These are phyloP conservation scores for Magnusiomyces paraingens DNA, from an alignment of 1,139 yeast genomes.

Conservation along the genomic window DNA sequence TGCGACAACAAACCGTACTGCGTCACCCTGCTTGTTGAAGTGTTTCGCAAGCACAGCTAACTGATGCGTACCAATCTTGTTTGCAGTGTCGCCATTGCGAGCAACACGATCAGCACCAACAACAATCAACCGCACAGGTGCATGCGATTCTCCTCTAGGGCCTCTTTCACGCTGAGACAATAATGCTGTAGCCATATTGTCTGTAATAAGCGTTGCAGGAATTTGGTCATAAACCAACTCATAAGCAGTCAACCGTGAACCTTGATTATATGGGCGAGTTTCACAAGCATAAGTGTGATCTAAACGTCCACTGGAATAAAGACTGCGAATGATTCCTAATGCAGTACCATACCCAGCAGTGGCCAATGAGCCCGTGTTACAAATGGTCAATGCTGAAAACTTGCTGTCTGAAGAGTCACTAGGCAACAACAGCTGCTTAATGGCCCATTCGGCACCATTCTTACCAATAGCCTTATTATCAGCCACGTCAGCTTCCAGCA, in stretches of 20 bases:
- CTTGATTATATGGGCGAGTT: slow-evolving; percentile 95
- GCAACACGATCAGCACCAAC: slow-evolving; percentile 99
- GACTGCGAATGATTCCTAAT: slow-evolving; percentile 77
- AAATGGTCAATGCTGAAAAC: slow-evolving; percentile 75
- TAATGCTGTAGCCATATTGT: slow-evolving; percentile 83
- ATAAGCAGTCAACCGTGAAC: slow-evolving; percentile 86
- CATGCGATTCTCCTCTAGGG: slow-evolving; percentile 31
- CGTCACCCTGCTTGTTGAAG: slow-evolving; percentile 26
- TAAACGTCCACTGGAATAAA: slow-evolving; percentile 40
- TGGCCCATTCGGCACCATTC: slow-evolving; percentile 69
- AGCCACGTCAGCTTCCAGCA: slow-evolving; percentile 68
- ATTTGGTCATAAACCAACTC: slow-evolving; percentile 80
- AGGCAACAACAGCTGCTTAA: slow-evolving; percentile 18
- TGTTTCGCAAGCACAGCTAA: slow-evolving; percentile 60
- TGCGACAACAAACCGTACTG: slow-evolving; percentile 80
- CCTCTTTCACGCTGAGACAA: slow-evolving; percentile 30
- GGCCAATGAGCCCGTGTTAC: slow-evolving; percentile 64
- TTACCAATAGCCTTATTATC: slow-evolving; percentile 75
- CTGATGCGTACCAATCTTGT: slow-evolving; percentile 95
- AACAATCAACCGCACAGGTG: slow-evolving; percentile 68
- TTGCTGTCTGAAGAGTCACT: slow-evolving; percentile 23
- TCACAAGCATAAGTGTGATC: slow-evolving; percentile 81
- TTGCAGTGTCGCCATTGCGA: slow-evolving; percentile 83
- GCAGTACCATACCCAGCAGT: slow-evolving; percentile 98
- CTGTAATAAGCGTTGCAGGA: slow-evolving; percentile 85